phyloP scores from a whole-genome alignment of 768 basidiomycete genomes.

The Zangia roseola region DNA sequence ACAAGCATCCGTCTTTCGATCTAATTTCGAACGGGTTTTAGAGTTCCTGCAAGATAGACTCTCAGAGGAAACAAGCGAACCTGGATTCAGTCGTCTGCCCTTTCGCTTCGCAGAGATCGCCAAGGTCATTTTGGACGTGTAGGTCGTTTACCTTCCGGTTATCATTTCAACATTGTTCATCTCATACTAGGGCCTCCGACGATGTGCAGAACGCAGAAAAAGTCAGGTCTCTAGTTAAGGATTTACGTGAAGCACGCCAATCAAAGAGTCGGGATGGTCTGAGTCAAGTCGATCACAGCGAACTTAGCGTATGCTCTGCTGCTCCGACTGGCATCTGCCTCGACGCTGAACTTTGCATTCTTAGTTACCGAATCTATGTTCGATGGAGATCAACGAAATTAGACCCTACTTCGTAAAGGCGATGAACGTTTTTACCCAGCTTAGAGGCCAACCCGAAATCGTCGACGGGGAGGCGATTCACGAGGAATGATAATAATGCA shows the following conservation, averaged over 20 bases:
- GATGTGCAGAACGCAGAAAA: constrained; percentile 85
- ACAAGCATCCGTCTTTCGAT: not conserved
- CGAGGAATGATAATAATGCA: constrained; percentile 1
- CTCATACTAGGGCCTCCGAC: constrained; percentile 70
- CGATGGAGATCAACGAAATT: constrained; percentile 94
- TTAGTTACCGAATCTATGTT: constrained; percentile 80
- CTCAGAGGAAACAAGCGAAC: constrained; percentile 67
- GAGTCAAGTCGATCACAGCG: constrained; percentile 73
- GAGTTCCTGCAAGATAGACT: constrained; percentile 81
- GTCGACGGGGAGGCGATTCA: constrained; percentile 2
- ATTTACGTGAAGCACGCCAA: constrained; percentile 93
- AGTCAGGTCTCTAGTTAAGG: constrained; percentile 83
- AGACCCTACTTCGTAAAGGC: constrained; percentile 84
- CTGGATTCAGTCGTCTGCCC: constrained; percentile 76
- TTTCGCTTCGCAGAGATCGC: constrained; percentile 89
- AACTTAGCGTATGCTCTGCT: constrained; percentile 62
- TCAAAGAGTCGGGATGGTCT: constrained; percentile 91
- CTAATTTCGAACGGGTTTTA: constrained; percentile 29
- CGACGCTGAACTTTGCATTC: not conserved
- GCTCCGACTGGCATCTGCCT: not conserved
- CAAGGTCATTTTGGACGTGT: constrained; percentile 94
- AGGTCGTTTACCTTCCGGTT: constrained; percentile 26
- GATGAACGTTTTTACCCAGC: constrained; percentile 69
- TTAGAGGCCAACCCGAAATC: constrained; percentile 33
- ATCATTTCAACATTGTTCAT: not conserved